Evolutionary conservation across 1,284 basidiomycete species (phyloP).

Genomic region (Stereum hirsutum): DNA sequence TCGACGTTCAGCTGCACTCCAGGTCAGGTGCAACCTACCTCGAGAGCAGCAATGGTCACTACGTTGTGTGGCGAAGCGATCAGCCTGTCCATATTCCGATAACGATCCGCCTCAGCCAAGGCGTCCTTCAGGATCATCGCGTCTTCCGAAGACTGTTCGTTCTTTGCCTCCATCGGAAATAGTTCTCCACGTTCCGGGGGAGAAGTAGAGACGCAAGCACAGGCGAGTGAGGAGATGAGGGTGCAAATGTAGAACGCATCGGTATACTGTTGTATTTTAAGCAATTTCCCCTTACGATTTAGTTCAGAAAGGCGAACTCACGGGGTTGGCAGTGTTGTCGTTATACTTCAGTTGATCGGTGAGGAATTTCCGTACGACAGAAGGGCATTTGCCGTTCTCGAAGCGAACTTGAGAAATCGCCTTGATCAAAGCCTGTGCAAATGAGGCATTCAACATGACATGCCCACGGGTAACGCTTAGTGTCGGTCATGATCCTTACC

Average conservation of each 20-base stretch:
- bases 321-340: slow-evolving; percentile 88
- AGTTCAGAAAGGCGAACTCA: slow-evolving; percentile 28
- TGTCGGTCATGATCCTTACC: slow-evolving; percentile 32
- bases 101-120: slow-evolving; percentile 78
- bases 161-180: slow-evolving; percentile 54
- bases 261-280: slow-evolving; percentile 52
- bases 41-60: slow-evolving; percentile 83
- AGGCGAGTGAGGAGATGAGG: slow-evolving; percentile 77
- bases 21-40: slow-evolving; percentile 49
- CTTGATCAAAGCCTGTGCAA: slow-evolving; percentile 62
- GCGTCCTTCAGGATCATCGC: slow-evolving; percentile 63
- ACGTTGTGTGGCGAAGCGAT: slow-evolving; percentile 95
- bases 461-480: neutral
- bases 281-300: neutral
- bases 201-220: slow-evolving; percentile 63
- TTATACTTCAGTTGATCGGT: slow-evolving; percentile 90
- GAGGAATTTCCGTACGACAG: slow-evolving; percentile 84
- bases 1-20: slow-evolving; percentile 2
- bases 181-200: slow-evolving; percentile 75
- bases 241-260: slow-evolving; percentile 90
- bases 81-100: slow-evolving; percentile 89
- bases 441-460: slow-evolving; percentile 1
- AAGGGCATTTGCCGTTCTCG: slow-evolving; percentile 78
- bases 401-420: slow-evolving; percentile 83
- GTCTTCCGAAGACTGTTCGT: slow-evolving; percentile 58